Evolutionary conservation across 805 yeast species (phyloP).

Genomic region (Candida saitoana): DNA sequence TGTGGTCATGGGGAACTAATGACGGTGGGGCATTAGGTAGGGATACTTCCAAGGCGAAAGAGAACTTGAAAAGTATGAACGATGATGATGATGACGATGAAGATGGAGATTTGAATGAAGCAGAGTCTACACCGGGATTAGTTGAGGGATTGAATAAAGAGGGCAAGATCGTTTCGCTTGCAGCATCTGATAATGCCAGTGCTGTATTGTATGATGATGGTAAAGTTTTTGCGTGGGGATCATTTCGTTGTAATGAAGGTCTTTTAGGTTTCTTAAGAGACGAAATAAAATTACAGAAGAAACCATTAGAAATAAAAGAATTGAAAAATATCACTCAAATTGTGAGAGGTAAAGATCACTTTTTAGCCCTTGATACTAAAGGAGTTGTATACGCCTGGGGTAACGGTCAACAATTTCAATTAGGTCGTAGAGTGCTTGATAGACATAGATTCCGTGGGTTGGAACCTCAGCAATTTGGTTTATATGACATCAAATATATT

Average conservation of each 20-base stretch:
- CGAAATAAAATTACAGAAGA: conserved; percentile 56
- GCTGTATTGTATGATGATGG: conserved; percentile 78
- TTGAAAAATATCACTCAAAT: conserved; percentile 72
- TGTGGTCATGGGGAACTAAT: conserved; percentile 99
- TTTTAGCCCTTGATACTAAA: conserved; percentile 73
- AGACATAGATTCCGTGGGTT: conserved; percentile 69
- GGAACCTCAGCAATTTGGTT: conserved; percentile 80
- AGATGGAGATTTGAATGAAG: conserved; percentile 76
- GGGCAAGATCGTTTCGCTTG: conserved; percentile 66
- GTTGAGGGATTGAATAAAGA: conserved; percentile 61
- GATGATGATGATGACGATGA: conserved; percentile 48
- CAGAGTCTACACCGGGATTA: conserved; percentile 82
- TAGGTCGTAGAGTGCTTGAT: conserved; percentile 82
- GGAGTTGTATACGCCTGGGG: conserved; percentile 98
- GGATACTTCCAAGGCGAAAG: conserved; percentile 61
- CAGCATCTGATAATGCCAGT: conserved; percentile 89
- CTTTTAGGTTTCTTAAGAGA: conserved; percentile 70
- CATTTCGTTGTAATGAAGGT: conserved; percentile 93
- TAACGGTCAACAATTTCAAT: conserved; percentile 87
- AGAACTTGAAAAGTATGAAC: conserved; percentile 64
- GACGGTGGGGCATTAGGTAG: conserved; percentile 92
- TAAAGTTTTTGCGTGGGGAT: conserved; percentile 96
- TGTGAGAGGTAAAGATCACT: conserved; percentile 91
- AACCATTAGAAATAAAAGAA: conserved; percentile 60
- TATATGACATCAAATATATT: conserved; percentile 71